These are phyloP conservation scores for Aureobasidium mangrovei DNA, from an alignment of 2,329 filamentous ascomycete species.

Conservation along the genomic window DNA sequence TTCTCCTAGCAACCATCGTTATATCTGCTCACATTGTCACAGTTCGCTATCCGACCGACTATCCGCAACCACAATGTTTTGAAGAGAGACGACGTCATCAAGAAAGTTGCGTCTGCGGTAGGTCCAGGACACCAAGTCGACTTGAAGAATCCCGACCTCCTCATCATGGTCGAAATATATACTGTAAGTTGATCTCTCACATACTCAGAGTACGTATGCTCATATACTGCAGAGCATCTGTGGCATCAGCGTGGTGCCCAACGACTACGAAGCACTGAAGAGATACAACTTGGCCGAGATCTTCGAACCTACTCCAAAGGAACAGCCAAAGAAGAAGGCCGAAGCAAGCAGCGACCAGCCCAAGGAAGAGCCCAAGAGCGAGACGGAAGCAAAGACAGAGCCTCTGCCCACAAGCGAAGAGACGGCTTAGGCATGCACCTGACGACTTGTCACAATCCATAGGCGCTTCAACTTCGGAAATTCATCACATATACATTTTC, in stretches of 20 bases:
- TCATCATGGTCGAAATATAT: conserved; percentile 72
- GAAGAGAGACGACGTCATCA: conserved; percentile 60
- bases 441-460: background rate
- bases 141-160: conserved; percentile 66
- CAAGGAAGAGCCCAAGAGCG: conserved; percentile 18
- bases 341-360: conserved; percentile 16
- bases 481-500: too few relatives aligned
- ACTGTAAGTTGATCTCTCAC: conserved; percentile 47
- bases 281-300: conserved; percentile 71
- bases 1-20: background rate
- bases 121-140: conserved; percentile 65
- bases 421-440: background rate
- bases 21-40: background rate
- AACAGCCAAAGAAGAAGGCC: conserved; percentile 18
- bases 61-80: conserved; percentile 64
- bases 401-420: background rate
- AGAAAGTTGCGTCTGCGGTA: conserved; percentile 58
- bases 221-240: conserved; percentile 51
- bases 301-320: conserved; percentile 44
- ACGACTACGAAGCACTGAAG: conserved; percentile 65
- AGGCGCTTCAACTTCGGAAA: background rate
- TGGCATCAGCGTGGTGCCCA: conserved; percentile 69
- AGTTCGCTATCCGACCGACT: conserved; percentile 81
- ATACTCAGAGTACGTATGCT: background rate
- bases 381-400: conserved; percentile 17